Evolutionary conservation across 2,329 filamentous ascomycete species (phyloP), one percentile per base, ranked within the genome.

Genomic region (Aspergillus texensis): DNA sequence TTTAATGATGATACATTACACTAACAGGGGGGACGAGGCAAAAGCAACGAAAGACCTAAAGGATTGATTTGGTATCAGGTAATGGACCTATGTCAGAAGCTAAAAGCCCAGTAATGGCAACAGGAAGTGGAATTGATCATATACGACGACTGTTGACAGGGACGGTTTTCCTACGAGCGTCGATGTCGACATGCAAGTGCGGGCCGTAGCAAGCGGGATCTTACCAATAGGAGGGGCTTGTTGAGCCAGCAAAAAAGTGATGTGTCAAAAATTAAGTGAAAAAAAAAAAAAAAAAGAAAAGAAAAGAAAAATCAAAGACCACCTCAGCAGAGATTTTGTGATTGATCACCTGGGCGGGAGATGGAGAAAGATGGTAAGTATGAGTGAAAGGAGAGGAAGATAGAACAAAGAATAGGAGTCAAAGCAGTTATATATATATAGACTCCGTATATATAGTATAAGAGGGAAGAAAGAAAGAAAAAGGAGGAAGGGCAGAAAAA

Each of bases 191-290:
- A 41, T 59, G 57, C 45, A 59, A 36, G 57, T 26, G 45, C 45
- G 57, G 57, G 45, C 45, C 57, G 57, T 52, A 26, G 32, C 34
- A 59, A 50, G 39, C 48, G 57, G 45, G 36, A 28, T 26, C 39
- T 32, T 59, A 30, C 57, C 57, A 59, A 59, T 59, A 58, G 48
- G 32, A 45, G 43, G 21, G 28, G n/a, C 32, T 43, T 21, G 41
- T 32, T 32, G 56, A 34, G 41, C 30, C 52, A 54, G n/a, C 32
- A 46, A 36, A 59, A 41, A 41, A 58, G 58, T 30, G 63, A 61
- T 61, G 58, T 61, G 58, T 61, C 58, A 32, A 32, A 54, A 9
- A 58, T 55, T 28, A 28, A 28, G 12, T 24, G 6, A 36, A 36
- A 46, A 32, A 48, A 10, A 19, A 10, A 34, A 34, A 34, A 12